Evolutionary conservation across 768 basidiomycete species (phyloP).

Genomic region (Lactifluus pinguis): DNA sequence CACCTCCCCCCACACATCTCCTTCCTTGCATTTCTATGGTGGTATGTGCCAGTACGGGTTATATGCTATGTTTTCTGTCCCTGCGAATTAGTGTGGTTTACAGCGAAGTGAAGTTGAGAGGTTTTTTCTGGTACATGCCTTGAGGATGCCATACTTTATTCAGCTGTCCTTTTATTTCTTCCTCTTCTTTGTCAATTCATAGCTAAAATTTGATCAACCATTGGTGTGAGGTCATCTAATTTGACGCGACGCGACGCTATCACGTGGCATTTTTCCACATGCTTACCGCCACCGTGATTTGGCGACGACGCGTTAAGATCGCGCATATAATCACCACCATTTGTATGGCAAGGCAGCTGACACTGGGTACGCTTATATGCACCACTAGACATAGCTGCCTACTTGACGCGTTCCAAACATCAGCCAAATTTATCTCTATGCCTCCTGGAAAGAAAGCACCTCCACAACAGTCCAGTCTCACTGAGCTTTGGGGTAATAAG

Average conservation of each 20-base stretch:
- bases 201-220: background rate
- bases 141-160: slow-evolving; percentile 12
- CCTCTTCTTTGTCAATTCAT: background rate
- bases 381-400: background rate
- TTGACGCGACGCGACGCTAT: background rate
- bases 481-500: slow-evolving; percentile 63
- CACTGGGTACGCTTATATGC: slow-evolving; percentile 39
- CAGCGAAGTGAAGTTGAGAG: background rate
- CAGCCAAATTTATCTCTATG: slow-evolving; percentile 75
- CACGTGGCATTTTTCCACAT: slow-evolving; percentile 8
- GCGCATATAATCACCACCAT: background rate
- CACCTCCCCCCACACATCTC: slow-evolving; percentile 1
- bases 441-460: slow-evolving; percentile 59
- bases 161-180: background rate
- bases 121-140: slow-evolving; percentile 13
- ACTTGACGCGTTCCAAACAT: background rate
- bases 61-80: slow-evolving; percentile 11
- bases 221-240: background rate
- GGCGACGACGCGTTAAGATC: slow-evolving; percentile 8
- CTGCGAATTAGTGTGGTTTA: slow-evolving; percentile 8
- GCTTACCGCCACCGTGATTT: slow-evolving; percentile 9
- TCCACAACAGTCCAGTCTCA: slow-evolving; percentile 70
- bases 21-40: slow-evolving; percentile 15
- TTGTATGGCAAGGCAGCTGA: slow-evolving; percentile 64
- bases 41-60: slow-evolving; percentile 15